Conservation (phyloP, 2,329 filamentous ascomycete genomes). For the Dactylonectria macrodidyma region DNA sequence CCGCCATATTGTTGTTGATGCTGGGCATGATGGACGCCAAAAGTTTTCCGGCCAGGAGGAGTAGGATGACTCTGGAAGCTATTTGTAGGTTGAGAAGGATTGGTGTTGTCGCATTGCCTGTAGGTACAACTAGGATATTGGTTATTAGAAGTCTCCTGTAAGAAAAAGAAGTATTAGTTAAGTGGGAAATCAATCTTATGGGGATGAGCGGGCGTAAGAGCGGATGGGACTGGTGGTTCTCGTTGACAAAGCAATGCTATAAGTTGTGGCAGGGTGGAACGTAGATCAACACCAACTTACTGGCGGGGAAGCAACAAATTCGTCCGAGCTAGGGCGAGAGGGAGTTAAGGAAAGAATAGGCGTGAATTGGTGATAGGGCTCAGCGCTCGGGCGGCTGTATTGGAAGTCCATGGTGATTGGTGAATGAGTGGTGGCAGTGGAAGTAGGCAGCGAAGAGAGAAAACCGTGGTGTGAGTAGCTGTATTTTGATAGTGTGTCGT, state of each 20-base stretch:
- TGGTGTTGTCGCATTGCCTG: slow-evolving; percentile 54
- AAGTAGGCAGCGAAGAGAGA: too few relatives aligned
- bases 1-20: slow-evolving; percentile 43
- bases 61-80: slow-evolving; percentile 53
- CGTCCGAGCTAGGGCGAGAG: slow-evolving; percentile 67
- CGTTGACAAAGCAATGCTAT: too few relatives aligned
- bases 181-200: too few relatives aligned
- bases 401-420: slow-evolving; percentile 64
- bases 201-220: too few relatives aligned
- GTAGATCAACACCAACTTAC: slow-evolving; percentile 57
- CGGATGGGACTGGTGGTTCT: too few relatives aligned
- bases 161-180: too few relatives aligned
- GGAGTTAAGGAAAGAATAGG: slow-evolving; percentile 68
- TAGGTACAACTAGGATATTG: slow-evolving; percentile 64
- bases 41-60: slow-evolving; percentile 60
- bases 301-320: slow-evolving; percentile 68
- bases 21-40: slow-evolving; percentile 42
- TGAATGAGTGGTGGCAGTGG: too few relatives aligned
- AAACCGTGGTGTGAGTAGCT: too few relatives aligned
- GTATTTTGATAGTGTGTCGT: not conserved
- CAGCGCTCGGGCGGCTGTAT: slow-evolving; percentile 63
- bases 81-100: slow-evolving; percentile 52
- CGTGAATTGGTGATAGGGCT: slow-evolving; percentile 69
- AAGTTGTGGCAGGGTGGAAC: slow-evolving; percentile 12
- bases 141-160: slow-evolving; percentile 46